Percentiles rank a stretch among this genome's conserved stretches.
phyloP scores from a whole-genome alignment of 2,329 filamentous ascomycete genomes.

The Mollisia scopiformis region DNA sequence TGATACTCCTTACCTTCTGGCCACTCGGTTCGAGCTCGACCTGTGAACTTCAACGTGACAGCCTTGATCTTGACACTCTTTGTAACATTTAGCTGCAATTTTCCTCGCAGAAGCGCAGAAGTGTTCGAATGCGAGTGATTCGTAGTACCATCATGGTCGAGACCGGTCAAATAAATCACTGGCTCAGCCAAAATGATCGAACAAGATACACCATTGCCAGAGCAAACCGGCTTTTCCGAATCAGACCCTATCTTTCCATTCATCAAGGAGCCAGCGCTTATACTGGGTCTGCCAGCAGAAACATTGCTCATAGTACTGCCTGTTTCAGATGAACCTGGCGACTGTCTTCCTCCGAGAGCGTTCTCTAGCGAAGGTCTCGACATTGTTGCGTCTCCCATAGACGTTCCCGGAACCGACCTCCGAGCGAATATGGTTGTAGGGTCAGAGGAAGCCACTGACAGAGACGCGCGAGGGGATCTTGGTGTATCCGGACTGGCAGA shows the following conservation, averaged over 20 bases:
- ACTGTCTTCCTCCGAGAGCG: slow-evolving; percentile 3
- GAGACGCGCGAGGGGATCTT: slow-evolving; percentile 20
- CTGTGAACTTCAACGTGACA: slow-evolving; percentile 83
- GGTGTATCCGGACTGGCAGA: slow-evolving; percentile 26
- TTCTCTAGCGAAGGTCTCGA: slow-evolving; percentile 20
- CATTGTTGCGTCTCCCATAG: slow-evolving; percentile 23
- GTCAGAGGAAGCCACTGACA: slow-evolving; percentile 24
- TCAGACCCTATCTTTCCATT: slow-evolving; percentile 43
- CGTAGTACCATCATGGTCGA: slow-evolving; percentile 57
- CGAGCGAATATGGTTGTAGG: slow-evolving; percentile 28
- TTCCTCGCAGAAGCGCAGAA: slow-evolving; percentile 85
- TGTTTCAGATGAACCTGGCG: background rate
- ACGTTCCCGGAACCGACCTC: slow-evolving; percentile 18
- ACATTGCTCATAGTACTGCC: background rate
- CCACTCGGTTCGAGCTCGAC: slow-evolving; percentile 90
- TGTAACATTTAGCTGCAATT: slow-evolving; percentile 77
- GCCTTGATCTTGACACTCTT: slow-evolving; percentile 95
- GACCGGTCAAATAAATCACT: slow-evolving; percentile 78
- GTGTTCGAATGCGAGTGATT: slow-evolving; percentile 28
- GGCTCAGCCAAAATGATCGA: slow-evolving; percentile 78
- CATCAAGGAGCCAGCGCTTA: slow-evolving; percentile 3
- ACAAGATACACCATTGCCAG: slow-evolving; percentile 74
- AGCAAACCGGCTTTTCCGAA: slow-evolving; percentile 68
- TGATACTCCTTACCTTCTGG: slow-evolving; percentile 73
- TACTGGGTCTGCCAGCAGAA: background rate